Evolutionary conservation across 2,329 filamentous ascomycete species (phyloP).

Genomic region (Cylindrodendrum hubeiense): DNA sequence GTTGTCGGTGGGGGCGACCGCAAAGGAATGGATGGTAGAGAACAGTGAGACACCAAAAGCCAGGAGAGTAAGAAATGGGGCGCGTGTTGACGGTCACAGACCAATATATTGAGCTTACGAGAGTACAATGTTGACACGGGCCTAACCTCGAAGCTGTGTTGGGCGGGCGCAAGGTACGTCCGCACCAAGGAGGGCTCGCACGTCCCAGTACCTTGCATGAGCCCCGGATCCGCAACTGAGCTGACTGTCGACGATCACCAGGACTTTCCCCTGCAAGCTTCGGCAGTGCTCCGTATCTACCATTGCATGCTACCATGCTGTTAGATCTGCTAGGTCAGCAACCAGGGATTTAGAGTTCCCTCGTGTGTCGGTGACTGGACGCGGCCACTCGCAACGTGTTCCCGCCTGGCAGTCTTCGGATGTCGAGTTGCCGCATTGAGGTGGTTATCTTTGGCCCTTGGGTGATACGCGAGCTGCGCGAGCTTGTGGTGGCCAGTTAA

Average conservation of each 20-base stretch:
- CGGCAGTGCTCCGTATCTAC: neutral
- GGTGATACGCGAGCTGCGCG: neutral
- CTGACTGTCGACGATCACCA: slow-evolving; percentile 32
- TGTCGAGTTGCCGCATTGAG: neutral
- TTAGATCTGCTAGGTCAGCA: neutral
- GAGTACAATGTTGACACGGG: neutral
- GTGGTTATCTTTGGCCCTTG: neutral
- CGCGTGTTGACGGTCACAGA: slow-evolving; percentile 26
- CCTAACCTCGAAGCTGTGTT: neutral
- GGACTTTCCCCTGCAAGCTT: slow-evolving; percentile 1
- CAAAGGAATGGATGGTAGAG: neutral
- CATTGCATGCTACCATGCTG: neutral
- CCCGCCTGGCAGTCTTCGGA: no score
- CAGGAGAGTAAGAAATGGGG: slow-evolving; percentile 5
- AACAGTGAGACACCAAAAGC: neutral
- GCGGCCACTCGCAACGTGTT: no score
- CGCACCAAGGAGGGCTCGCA: neutral
- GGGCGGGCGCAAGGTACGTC: neutral
- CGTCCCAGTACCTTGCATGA: neutral
- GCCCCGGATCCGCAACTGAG: slow-evolving; percentile 33
- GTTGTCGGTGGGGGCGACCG: neutral
- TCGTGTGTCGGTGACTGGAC: no score
- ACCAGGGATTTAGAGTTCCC: no score
- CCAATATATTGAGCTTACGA: slow-evolving; percentile 23
- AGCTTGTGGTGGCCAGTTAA: neutral